These are phyloP conservation scores for Torulaspora pretoriensis DNA, from an alignment of 1,139 yeast species.

Conservation along the genomic window DNA sequence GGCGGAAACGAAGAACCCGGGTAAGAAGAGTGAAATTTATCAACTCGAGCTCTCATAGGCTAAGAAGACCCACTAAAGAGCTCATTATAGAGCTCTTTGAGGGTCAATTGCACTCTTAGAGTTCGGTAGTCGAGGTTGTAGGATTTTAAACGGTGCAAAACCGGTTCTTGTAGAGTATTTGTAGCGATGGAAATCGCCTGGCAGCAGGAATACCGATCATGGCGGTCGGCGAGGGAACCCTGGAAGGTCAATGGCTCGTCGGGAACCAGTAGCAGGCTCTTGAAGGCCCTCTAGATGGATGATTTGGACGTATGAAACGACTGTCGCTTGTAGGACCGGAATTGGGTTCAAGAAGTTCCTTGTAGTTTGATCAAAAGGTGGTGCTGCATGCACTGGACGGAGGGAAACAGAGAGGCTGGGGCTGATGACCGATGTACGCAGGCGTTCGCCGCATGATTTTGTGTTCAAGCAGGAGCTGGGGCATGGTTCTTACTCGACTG, in stretches of 20 bases:
- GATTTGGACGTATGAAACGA: conserved; percentile 1
- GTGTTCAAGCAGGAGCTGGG: conserved; percentile 84
- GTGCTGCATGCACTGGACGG: background rate
- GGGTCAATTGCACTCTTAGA: background rate
- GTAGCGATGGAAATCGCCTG: background rate
- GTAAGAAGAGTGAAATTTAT: background rate
- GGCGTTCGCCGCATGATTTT: conserved; percentile 76
- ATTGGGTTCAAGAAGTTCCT: background rate
- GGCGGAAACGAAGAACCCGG: background rate
- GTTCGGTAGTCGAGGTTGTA: background rate
- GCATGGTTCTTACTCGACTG: conserved; percentile 95
- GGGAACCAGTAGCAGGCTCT: background rate
- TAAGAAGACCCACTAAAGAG: background rate
- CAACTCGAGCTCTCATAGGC: background rate
- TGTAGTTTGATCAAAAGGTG: background rate
- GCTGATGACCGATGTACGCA: conserved; percentile 35
- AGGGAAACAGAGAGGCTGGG: background rate
- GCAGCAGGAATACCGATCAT: background rate
- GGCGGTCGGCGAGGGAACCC: background rate
- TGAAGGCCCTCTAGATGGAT: background rate
- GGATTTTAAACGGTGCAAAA: background rate
- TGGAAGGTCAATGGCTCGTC: background rate
- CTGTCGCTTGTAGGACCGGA: background rate
- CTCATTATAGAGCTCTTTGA: background rate
- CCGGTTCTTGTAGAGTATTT: background rate